Evolutionary conservation across 1,139 yeast genomes (phyloP), one percentile per base, ranked within the genome.

Genomic region (Pichia sp.): DNA sequence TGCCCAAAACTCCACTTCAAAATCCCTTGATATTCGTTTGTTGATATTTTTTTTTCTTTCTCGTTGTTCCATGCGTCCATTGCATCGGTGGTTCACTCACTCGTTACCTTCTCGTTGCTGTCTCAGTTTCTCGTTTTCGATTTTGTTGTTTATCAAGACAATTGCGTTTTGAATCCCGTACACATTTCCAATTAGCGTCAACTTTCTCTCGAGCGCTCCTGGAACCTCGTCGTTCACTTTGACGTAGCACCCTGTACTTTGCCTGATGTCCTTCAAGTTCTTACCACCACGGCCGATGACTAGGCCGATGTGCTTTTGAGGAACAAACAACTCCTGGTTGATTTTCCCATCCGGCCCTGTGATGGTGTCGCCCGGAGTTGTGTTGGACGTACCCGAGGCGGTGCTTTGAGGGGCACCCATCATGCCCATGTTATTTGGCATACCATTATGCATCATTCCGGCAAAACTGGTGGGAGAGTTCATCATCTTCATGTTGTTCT

Each of bases 221-320:
- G 74, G 75, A 28, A 75, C 76, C 36, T 83, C 85, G 47, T 85
- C 89, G 58, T 79, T 85, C 50, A 89, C 84, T 60, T 82, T 80
- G 25, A 89, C 88, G 53, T 85, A 83, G 41, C 89, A 79, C 47
- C 95, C 93, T 44, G 93, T 82, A 47, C 81, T 75, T 57, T 83
- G 85, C 59, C 95, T 79, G 46, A 89, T 84, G 57, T 86, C 89
- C 63, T 84, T 87, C 54, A 89, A 85, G 62, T 84, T 87, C 62
- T 83, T 81, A 25, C 96, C 96, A 40, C 89, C 89, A 68, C 84
- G 87, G 7, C 96, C 96, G 58, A 89, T 89, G 21, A 89, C 85
- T 39, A 88, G 81, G 0, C 96, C 96, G 47, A 88, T 91, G 67
- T 76, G 84, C 45, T 79, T 78, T 63, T 86, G 85, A 39, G 95